These are phyloP conservation scores for Lactarius psammicola DNA, from an alignment of 768 basidiomycete genomes.

Conservation along the genomic window DNA sequence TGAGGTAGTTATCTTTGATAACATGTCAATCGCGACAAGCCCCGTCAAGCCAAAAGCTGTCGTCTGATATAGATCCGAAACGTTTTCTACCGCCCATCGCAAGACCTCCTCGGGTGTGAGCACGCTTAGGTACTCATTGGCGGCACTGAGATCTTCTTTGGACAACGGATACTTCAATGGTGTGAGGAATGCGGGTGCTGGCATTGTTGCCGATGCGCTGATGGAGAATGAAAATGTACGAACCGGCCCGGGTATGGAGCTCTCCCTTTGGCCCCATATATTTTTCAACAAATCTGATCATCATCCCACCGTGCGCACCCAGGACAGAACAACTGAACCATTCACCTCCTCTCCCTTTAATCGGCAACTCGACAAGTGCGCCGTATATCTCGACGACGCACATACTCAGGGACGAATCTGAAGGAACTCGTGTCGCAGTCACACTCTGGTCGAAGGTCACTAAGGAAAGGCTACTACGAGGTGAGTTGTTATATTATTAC, in stretches of 20 bases:
- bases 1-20: conserved; percentile 68
- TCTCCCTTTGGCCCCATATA: no score
- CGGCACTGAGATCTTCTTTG: conserved; percentile 52
- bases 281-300: no score
- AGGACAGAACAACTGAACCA: no score
- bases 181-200: conserved; percentile 37
- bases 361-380: no score
- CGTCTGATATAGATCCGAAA: conserved; percentile 86
- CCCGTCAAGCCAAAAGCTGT: conserved; percentile 97
- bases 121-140: conserved; percentile 72
- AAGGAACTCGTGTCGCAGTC: no score
- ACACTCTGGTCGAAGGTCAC: no score
- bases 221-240: background rate
- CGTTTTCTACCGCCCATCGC: conserved; percentile 74
- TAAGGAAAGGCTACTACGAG: no score
- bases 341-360: no score
- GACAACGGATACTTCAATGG: conserved; percentile 59
- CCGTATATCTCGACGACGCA: no score
- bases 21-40: conserved; percentile 91
- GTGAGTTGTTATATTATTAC: no score
- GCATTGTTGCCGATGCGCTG: background rate
- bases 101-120: conserved; percentile 84
- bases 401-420: no score
- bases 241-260: conserved; percentile 14
- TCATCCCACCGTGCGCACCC: no score